Evolutionary conservation across 2,329 filamentous ascomycete species (phyloP), one percentile per base, ranked within the genome.

Genomic region (Paracoccidioides brasiliensis): DNA sequence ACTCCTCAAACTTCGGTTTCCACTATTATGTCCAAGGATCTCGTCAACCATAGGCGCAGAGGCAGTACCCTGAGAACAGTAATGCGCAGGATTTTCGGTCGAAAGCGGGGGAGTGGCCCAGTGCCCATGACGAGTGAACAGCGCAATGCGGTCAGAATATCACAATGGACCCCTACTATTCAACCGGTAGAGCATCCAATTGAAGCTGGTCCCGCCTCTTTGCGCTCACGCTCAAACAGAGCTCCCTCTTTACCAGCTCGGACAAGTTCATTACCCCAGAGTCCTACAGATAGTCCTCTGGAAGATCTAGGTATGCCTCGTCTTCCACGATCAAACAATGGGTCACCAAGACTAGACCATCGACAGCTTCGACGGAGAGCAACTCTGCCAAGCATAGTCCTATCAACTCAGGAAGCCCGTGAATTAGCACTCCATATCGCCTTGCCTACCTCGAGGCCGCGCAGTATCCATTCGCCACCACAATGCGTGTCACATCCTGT

Each of bases 31-130:
- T 60, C 61, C 6, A 63, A 64, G 15, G 58, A 59, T 1, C 59
- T 67, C 1, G 55, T 62, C 38, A 61, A 62, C 12, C 70, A 72
- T 58, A 70, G 69, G 51, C 68, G 71, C 10, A 70, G 69, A 5
- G 70, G 67, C 8, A 73, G 71, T 55, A 71, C 71, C 2, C 55
- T 73, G 52, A 73, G 70, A 57, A 71, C 67, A 2, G 70, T 73
- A n/a, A 73, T 73, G 71, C 69, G 70, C 52, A 74, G 69, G 60
- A 67, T 74, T 46, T 74, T 74, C 61, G 71, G 67, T 40, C 66
- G 69, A 22, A 72, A 70, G 59, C 61, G 68, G 49, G 66, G 67
- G 35, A 70, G 68, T 48, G 62, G 67, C 49, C 49, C 63, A 10
- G 68, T 69, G 44, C 63, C 62, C 7, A 33, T 65, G 12, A 65